phyloP scores from a whole-genome alignment of 352 stramenopile genomes.

The Phytopythium sindhum region DNA sequence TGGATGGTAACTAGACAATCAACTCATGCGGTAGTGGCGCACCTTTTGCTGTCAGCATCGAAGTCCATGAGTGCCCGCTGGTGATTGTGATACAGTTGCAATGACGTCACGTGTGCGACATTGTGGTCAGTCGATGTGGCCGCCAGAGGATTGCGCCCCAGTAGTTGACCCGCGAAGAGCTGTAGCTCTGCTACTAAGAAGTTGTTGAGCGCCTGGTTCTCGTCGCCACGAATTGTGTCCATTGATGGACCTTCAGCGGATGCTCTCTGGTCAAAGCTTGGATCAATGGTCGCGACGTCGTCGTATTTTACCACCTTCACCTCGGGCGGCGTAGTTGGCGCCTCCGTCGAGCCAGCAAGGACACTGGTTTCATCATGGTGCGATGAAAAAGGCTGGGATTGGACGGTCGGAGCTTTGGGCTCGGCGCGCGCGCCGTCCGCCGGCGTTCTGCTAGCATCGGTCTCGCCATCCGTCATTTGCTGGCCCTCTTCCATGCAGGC shows the following conservation, averaged over 20 bases:
- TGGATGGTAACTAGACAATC: background rate
- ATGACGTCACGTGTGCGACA: constrained; percentile 30
- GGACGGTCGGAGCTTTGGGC: background rate
- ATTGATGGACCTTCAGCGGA: background rate
- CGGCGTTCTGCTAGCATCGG: background rate
- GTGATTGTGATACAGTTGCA: constrained; percentile 49
- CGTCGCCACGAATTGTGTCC: constrained; percentile 3
- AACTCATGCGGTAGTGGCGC: background rate
- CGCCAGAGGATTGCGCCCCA: constrained; percentile 10
- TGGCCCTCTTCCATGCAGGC: background rate
- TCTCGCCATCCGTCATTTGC: background rate
- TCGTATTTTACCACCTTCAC: background rate
- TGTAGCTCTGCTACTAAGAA: constrained; percentile 50
- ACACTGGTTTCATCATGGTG: background rate
- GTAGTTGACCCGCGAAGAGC: constrained; percentile 32
- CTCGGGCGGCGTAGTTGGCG: background rate
- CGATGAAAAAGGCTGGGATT: background rate
- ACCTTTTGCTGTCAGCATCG: constrained; percentile 52
- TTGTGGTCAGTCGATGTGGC: constrained; percentile 12
- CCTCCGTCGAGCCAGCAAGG: background rate
- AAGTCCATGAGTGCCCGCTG: constrained; percentile 47
- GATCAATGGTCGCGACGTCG: constrained; percentile 1
- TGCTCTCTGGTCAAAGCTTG: background rate
- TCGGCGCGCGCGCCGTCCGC: background rate
- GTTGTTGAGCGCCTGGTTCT: constrained; percentile 36